Base-by-base conservation (phyloP, 1,139 yeast species). In the Meyerozyma athensensis region DNA sequence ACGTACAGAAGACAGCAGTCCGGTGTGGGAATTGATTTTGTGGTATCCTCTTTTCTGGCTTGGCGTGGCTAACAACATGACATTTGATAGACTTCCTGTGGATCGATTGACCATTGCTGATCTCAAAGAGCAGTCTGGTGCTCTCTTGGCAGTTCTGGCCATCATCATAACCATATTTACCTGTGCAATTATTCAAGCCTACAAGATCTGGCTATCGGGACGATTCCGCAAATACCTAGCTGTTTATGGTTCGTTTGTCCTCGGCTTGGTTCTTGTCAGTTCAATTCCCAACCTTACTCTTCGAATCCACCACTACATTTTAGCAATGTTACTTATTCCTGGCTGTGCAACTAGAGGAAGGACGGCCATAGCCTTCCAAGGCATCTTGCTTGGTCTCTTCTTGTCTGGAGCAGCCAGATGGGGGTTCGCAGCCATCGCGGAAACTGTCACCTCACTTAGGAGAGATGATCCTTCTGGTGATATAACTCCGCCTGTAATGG, bases 381-480 rank as follows among this genome's bases (percentile, higher is more conserved):
- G 97, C 2, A 72, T 92, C 2, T 63, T 92, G 19, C 58, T 86
- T 1, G 98, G 97, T 0, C 65, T 90, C 26, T 74, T 85, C 39
- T 69, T 89, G 7, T 83, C 92, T 17, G 98, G 98, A 0, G 79
- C 87, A 2, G 80, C 95, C 0, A 68, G 95, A 42, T 90, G 98
- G 98, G 97, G 94, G 38, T 80, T 84, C 52, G 97, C 95, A 3
- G 81, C 96, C 17, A 80, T 90, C 41, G 79, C 85, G 2, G 96
- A 90, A 53, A 87, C 97, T 0, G 74, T 74, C 34, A 63, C 71
- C 9, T 74, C 87, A 10, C 60, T 89, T 35, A 61, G 79, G 43
- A 65, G 96, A 47, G 84, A 84, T 19, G 96, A 86, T 47, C 95
- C 95, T 0, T 68, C 76, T 32, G 85, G 84, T 0, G 68, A 61